phyloP scores from a whole-genome alignment of 768 basidiomycete species.

The Cytidiella melzeri region DNA sequence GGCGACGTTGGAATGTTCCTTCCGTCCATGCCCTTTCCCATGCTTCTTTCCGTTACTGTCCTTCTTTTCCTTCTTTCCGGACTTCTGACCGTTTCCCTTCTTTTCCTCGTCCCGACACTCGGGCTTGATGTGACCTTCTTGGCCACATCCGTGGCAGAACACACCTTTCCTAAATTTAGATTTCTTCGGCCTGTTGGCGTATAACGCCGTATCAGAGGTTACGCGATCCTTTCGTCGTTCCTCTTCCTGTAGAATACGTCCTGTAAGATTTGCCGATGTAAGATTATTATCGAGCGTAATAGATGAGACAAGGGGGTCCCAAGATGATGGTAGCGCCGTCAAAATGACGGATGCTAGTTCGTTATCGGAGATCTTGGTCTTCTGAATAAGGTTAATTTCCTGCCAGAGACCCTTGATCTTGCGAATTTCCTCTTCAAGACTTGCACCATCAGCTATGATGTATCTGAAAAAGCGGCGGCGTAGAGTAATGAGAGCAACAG shows the following conservation, averaged over 20 bases:
- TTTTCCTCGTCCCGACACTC: neutral
- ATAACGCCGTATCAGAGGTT: neutral
- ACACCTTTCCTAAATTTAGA: neutral
- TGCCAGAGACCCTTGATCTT: neutral
- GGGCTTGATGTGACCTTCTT: constrained; percentile 5
- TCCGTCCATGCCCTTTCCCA: neutral
- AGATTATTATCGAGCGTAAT: neutral
- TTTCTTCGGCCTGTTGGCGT: neutral
- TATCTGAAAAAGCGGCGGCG: neutral
- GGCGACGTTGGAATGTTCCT: neutral
- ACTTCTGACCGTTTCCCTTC: constrained; percentile 3
- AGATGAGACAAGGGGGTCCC: neutral
- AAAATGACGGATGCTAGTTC: neutral
- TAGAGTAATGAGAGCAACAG: neutral
- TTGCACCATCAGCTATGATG: neutral
- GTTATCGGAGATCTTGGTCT: neutral
- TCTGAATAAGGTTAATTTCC: neutral
- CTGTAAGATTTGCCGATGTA: neutral
- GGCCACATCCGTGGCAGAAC: neutral
- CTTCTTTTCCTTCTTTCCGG: neutral
- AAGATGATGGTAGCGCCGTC: neutral
- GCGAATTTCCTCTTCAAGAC: neutral
- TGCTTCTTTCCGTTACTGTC: neutral
- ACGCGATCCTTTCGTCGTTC: neutral
- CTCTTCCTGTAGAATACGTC: neutral